Evolutionary conservation across 371 early-diverging fungal genomes (phyloP).

Genomic region (Dipsacomyces acuminosporus): DNA sequence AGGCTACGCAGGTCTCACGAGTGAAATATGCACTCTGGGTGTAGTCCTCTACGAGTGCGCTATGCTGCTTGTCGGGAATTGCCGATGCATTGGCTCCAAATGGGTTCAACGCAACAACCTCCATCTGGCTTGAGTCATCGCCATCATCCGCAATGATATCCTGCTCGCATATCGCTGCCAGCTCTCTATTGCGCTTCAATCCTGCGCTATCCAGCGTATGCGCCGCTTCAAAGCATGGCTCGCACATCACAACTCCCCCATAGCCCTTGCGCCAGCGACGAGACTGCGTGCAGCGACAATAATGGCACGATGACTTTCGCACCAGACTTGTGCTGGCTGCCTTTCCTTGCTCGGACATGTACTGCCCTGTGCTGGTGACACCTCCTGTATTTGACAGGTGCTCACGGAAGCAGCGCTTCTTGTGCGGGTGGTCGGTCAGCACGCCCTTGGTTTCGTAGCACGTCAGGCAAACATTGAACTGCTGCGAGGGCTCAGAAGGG

Average conservation of each 20-base stretch:
- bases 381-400: constrained; percentile 19
- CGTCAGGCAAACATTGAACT: constrained; percentile 36
- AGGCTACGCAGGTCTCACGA: constrained; percentile 46
- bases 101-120: constrained; percentile 47
- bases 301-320: constrained; percentile 28
- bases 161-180: constrained; percentile 6
- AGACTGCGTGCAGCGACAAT: constrained; percentile 40
- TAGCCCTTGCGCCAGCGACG: constrained; percentile 64
- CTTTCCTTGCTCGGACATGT: neutral
- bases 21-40: constrained; percentile 76
- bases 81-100: constrained; percentile 25
- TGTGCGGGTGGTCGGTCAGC: constrained; percentile 39
- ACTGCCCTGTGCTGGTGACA: constrained; percentile 9
- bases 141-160: constrained; percentile 13
- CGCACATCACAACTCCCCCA: constrained; percentile 80
- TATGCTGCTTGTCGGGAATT: constrained; percentile 5
- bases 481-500: constrained; percentile 18
- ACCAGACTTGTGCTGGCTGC: neutral
- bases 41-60: constrained; percentile 64
- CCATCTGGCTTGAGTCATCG: constrained; percentile 13
- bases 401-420: constrained; percentile 46
- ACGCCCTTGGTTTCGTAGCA: constrained; percentile 41
- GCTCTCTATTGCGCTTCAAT: constrained; percentile 1
- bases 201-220: constrained; percentile 16
- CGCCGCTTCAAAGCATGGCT: constrained; percentile 66